Base-by-base conservation (phyloP, 352 stramenopile species). In the Globisporangium echinulatum region DNA sequence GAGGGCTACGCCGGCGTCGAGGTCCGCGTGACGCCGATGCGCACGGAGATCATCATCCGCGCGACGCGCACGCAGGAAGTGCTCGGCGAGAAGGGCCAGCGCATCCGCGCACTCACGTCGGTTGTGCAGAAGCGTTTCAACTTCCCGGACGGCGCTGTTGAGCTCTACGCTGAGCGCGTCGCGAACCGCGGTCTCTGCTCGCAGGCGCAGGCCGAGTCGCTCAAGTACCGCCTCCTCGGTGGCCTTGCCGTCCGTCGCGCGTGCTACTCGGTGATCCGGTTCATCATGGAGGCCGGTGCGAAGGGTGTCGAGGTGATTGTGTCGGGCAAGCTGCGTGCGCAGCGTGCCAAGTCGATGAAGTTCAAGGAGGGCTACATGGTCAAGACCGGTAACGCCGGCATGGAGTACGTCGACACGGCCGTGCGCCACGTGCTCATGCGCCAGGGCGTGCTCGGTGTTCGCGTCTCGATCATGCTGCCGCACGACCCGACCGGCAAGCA, bases 311-410 rank as follows among this genome's bases (percentile, higher is more conserved):
- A 99, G 79, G 97, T 99, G 55, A 97, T 99, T 68, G 97, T 99
- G 48, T 98, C 96, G 61, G 97, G 97, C 71, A 99, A 99, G 89
- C 89, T 99, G 58, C 94, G 97, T 66, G 97, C 96, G 59, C 96
- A 99, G 82, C 95, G 97, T 97, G 97, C 97, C 71, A 99, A 99
- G 92, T 90, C 91, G 53, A 99, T 99, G 97, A 99, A 99, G 85
- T 99, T 99, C 85, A 97, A 97, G 72, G 97, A 99, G 67, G 97
- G 97, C 52, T 99, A 99, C 92, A 99, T 99, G 97, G 98, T 99
- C 85, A 99, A 99, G 91, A 98, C 96, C 39, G 97, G 97, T 85
- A 97, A 99, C 79, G 96, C 97, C 49, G 96, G 92, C 72, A 77
- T 90, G 67, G 97, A 99, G 62, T 99, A 99, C 90, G 97, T 99